phyloP scores from a whole-genome alignment of 805 yeast genomes.

The Schwanniomyces occidentalis region DNA sequence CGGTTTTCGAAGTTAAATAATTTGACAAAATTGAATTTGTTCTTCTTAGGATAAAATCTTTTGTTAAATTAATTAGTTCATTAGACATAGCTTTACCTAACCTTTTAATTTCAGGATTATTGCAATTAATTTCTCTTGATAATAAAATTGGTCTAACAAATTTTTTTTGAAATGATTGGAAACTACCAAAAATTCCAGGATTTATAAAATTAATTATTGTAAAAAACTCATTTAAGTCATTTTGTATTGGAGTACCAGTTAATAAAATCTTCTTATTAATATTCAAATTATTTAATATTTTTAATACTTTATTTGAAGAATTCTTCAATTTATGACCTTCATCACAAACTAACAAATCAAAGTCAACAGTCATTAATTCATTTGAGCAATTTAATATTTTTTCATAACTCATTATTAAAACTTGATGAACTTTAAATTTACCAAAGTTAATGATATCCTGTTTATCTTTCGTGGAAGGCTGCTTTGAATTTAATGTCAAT shows the following conservation, averaged over 20 bases:
- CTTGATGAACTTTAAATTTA: slow-evolving; percentile 72
- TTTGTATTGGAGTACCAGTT: slow-evolving; percentile 93
- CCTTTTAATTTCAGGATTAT: slow-evolving; percentile 46
- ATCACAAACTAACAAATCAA: slow-evolving; percentile 84
- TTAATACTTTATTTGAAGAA: slow-evolving; percentile 67
- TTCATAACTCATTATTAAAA: slow-evolving; percentile 86
- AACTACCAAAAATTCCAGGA: slow-evolving; percentile 76
- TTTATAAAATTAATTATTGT: slow-evolving; percentile 80
- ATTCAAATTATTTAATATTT: slow-evolving; percentile 54
- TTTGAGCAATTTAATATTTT: slow-evolving; percentile 57
- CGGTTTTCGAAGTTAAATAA: slow-evolving; percentile 73
- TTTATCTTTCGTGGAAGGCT: slow-evolving; percentile 53
- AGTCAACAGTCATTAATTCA: slow-evolving; percentile 46
- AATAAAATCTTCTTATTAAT: slow-evolving; percentile 61
- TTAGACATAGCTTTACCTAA: slow-evolving; percentile 62
- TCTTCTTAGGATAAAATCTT: slow-evolving; percentile 69
- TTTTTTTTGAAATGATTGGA: slow-evolving; percentile 55
- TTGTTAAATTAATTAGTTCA: slow-evolving; percentile 65
- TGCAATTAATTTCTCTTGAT: slow-evolving; percentile 65
- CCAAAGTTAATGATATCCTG: slow-evolving; percentile 61
- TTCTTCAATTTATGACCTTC: slow-evolving; percentile 93
- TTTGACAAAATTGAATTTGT: slow-evolving; percentile 56
- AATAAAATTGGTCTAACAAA: slow-evolving; percentile 70
- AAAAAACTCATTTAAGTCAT: slow-evolving; percentile 81
- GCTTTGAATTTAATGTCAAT: slow-evolving; percentile 54